A percentile compares a stretch with the other conserved stretches of the same genome.
phyloP scores from a whole-genome alignment of 169 alveolate genomes.

The Eimeria praecox region DNA sequence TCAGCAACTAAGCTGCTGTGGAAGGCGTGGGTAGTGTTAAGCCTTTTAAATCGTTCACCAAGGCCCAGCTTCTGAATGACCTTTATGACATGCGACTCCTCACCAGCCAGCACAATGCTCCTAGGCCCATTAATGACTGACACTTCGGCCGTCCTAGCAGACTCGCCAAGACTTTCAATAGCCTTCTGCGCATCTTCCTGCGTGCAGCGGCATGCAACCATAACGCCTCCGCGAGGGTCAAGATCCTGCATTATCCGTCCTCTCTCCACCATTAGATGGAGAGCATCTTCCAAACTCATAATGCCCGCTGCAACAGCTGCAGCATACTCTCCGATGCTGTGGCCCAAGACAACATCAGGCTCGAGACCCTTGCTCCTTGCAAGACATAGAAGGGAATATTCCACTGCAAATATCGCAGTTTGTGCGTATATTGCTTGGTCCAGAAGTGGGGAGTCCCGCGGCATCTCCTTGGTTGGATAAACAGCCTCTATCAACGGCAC shows the following conservation, averaged over 20 bases:
- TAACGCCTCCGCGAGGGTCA: conserved; percentile 72
- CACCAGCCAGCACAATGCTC: conserved; percentile 84
- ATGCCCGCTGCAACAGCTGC: conserved; percentile 84
- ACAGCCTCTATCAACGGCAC: conserved; percentile 31
- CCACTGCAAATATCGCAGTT: conserved; percentile 84
- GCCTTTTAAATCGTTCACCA: conserved; percentile 50
- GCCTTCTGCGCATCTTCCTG: conserved; percentile 79
- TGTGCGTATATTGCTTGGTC: conserved; percentile 80
- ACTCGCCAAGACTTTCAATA: conserved; percentile 37
- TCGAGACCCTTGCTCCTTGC: conserved; percentile 80
- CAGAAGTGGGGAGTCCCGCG: background rate
- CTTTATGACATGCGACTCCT: conserved; percentile 68
- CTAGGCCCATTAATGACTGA: conserved; percentile 84
- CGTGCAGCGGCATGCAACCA: conserved; percentile 84
- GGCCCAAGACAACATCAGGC: conserved; percentile 86
- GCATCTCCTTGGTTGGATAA: conserved; percentile 28
- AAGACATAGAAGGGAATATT: conserved; percentile 82
- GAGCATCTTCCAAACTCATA: conserved; percentile 82
- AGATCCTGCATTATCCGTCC: conserved; percentile 73
- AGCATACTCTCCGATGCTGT: conserved; percentile 85
- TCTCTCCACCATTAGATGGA: conserved; percentile 77
- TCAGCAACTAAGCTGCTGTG: conserved; percentile 82
- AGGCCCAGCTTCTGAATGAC: conserved; percentile 66
- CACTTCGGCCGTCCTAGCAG: conserved; percentile 27
- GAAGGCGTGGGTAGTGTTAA: conserved; percentile 84